A percentile compares a stretch with the other conserved stretches of the same genome.
Evolutionary conservation across 2,329 filamentous ascomycete species (phyloP).

Genomic region (Sporothrix luriei): DNA sequence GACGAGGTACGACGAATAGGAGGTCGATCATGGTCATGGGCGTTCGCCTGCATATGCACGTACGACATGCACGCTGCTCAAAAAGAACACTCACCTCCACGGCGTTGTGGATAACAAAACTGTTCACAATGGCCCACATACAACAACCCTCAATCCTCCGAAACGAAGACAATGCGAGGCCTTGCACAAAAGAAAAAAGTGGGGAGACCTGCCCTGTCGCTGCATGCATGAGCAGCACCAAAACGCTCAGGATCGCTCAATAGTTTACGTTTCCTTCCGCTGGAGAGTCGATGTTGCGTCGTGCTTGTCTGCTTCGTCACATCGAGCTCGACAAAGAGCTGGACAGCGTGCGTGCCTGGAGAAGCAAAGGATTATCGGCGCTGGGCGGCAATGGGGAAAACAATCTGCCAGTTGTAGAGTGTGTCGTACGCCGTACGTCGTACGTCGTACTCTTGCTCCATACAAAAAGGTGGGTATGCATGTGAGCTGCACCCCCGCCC

Average conservation of each 20-base stretch:
- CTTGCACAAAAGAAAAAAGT: not conserved
- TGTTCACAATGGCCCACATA: not conserved
- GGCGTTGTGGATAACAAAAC: not conserved
- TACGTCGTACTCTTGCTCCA: not conserved
- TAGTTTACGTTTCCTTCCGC: conserved; percentile 1
- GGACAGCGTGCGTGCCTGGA: not conserved
- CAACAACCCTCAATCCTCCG: not conserved
- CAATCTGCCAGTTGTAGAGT: not conserved
- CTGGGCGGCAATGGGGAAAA: not conserved
- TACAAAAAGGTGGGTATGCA: not conserved
- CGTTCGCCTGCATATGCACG: conserved; percentile 10
- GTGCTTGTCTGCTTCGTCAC: conserved; percentile 8
- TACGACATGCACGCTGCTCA: conserved; percentile 11
- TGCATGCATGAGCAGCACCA: not conserved
- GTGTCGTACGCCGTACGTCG: too few relatives aligned
- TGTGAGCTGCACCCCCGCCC: conserved; percentile 1
- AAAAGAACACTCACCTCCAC: not conserved
- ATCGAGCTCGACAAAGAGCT: not conserved
- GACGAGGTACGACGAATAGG: not conserved
- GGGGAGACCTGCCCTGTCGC: not conserved
- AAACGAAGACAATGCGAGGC: not conserved
- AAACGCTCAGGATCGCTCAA: not conserved
- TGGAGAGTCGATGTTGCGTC: not conserved
- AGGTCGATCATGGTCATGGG: not conserved
- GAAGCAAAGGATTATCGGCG: not conserved